phyloP scores from a whole-genome alignment of 371 early-diverging fungal species.

The Mortierella sp. region DNA sequence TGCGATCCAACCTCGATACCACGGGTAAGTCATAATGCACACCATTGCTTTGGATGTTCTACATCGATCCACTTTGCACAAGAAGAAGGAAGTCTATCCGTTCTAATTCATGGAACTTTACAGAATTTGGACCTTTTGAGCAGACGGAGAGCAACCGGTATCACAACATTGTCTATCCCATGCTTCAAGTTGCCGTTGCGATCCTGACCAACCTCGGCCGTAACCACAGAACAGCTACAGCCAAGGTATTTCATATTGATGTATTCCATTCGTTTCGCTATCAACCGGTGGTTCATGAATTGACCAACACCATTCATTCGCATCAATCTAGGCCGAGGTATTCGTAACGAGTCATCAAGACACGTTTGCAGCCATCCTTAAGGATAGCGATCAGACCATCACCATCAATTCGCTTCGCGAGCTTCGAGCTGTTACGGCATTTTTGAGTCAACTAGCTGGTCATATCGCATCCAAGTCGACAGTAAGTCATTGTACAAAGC shows the following conservation, averaged over 20 bases:
- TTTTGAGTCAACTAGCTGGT: constrained; percentile 48
- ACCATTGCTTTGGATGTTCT: too few relatives aligned
- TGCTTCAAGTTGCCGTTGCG: constrained; percentile 52
- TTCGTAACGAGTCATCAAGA: constrained; percentile 54
- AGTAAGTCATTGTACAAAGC: constrained; percentile 8
- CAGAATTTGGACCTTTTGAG: constrained; percentile 52
- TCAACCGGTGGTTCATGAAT: not conserved
- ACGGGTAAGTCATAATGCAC: too few relatives aligned
- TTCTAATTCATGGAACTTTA: not conserved
- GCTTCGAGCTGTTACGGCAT: constrained; percentile 48
- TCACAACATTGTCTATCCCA: constrained; percentile 54
- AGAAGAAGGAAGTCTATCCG: too few relatives aligned
- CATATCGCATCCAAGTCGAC: constrained; percentile 29
- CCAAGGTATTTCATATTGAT: constrained; percentile 23
- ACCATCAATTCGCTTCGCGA: constrained; percentile 50
- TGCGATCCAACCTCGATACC: constrained; percentile 61
- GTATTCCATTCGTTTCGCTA: not conserved
- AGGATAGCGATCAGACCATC: constrained; percentile 29
- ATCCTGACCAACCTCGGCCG: constrained; percentile 52
- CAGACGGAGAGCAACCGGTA: constrained; percentile 52
- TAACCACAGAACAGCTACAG: constrained; percentile 46
- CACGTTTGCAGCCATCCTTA: constrained; percentile 48
- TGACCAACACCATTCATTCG: not conserved
- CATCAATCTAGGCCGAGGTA: constrained; percentile 36
- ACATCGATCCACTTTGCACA: too few relatives aligned